Evolutionary conservation across 495 filamentous ascomycete species (phyloP), one percentile per base, ranked within the genome.

Genomic region (Penicillium angulare): DNA sequence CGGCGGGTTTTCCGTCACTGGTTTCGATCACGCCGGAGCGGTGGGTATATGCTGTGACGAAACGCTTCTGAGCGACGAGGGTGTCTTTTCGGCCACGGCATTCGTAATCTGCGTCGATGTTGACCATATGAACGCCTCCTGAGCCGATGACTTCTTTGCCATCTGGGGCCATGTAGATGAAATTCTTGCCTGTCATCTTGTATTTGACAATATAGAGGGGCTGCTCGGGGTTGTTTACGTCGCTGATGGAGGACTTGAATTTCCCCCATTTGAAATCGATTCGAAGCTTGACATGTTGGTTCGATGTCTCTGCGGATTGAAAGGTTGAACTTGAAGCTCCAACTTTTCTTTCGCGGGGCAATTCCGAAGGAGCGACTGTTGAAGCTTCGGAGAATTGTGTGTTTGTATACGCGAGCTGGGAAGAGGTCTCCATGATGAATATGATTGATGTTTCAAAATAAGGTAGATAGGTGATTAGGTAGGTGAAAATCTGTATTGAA

Each of bases 41-140:
- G 47, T 72, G 60, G 16, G 63, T 65, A 50, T 72, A 72, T 8
- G 47, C 32, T 1, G 67, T 67, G 22, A 54, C 42, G 29, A 57
- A 61, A 20, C 68, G 67, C 15, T 56, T 62, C 32, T 64, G 67
- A 2, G 68, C 67, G 13, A 54, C 36, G 9, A 71, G 50, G 3
- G 57, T 57, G 24, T 53, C 61, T 20, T 49, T 53, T 3, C 49
- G 56, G 7, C 61, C 61, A 32, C 57, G 52, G 16, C 62, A 35
- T 8, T 59, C 50, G 46, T 64, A 71, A 42, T 62, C 54, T 17
- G 66, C 49, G 33, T 66, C 61, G 27, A 71, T 71, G 10, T 21
- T 46, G 60, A 71, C 13, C 6, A 31, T 17, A 52, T 66, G 59
- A 0, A 71, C 26, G 1, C 50, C 55, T 12, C 64, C 55, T 0